phyloP scores from a whole-genome alignment of 768 basidiomycete genomes.

The Rhodotorula sphaerocarpa region DNA sequence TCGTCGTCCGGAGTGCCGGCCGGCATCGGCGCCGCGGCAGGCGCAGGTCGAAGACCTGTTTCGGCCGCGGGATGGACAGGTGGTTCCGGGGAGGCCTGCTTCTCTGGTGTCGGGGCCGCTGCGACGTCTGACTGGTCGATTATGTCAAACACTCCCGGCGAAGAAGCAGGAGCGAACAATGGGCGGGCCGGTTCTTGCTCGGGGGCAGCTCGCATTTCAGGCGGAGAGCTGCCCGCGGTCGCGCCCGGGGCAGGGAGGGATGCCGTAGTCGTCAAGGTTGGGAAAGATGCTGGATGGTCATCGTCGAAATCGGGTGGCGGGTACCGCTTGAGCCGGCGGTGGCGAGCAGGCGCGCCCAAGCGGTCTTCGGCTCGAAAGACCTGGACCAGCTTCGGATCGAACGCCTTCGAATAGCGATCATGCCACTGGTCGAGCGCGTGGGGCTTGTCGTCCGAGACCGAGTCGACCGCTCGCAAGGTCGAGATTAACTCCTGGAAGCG shows the following conservation, averaged over 20 bases:
- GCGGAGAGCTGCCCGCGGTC: too few relatives aligned
- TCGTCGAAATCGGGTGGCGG: neutral
- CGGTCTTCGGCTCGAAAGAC: neutral
- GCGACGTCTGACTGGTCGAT: too few relatives aligned
- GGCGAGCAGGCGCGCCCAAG: neutral
- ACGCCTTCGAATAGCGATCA: constrained; percentile 20
- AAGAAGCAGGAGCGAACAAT: too few relatives aligned
- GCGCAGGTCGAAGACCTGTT: too few relatives aligned
- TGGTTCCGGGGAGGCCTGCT: too few relatives aligned
- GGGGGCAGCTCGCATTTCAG: too few relatives aligned
- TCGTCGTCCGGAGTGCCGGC: neutral
- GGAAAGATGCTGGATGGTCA: neutral
- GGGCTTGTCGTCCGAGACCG: constrained; percentile 14
- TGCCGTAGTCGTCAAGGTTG: constrained; percentile 1
- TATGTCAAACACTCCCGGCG: too few relatives aligned
- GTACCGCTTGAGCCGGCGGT: neutral
- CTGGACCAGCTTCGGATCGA: constrained; percentile 26
- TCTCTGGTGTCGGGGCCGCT: too few relatives aligned
- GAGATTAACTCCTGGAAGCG: constrained; percentile 16
- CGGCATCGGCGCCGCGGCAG: neutral
- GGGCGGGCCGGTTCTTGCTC: too few relatives aligned
- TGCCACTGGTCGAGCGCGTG: constrained; percentile 27
- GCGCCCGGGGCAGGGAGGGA: too few relatives aligned
- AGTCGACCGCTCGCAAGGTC: neutral
- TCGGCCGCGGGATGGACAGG: too few relatives aligned